Conservation (phyloP, 306 rosid genomes). For the Canavalia gladiata region DNA sequence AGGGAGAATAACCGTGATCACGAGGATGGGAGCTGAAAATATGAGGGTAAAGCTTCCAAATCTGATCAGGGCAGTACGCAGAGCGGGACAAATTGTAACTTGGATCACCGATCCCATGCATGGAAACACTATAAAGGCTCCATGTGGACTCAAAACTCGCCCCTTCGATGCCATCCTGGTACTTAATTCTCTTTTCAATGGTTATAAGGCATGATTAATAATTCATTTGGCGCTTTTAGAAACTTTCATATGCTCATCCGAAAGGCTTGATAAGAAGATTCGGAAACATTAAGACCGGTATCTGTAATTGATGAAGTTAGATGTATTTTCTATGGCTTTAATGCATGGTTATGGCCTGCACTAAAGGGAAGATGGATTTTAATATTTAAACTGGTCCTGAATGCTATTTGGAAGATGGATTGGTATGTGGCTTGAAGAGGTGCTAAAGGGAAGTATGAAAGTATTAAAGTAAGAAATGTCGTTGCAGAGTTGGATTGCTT, state of each 20-base stretch:
- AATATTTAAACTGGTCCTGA: background rate
- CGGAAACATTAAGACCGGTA: background rate
- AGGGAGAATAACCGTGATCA: conserved; percentile 80
- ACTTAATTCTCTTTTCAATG: conserved; percentile 19
- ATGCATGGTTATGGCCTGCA: background rate
- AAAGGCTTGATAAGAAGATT: too few species aligned
- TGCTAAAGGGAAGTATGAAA: background rate
- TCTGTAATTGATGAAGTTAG: background rate
- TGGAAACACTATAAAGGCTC: conserved; percentile 90
- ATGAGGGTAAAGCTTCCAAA: conserved; percentile 88
- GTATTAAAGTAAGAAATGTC: conserved; percentile 6
- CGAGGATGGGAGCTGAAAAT: conserved; percentile 96
- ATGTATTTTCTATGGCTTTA: background rate
- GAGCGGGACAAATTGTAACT: conserved; percentile 80
- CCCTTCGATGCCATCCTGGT: conserved; percentile 86
- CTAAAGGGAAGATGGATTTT: background rate
- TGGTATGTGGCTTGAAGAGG: background rate
- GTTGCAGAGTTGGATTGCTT: conserved; percentile 4
- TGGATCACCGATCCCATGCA: conserved; percentile 97
- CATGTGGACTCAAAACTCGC: conserved; percentile 91
- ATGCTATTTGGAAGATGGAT: background rate
- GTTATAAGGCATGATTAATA: background rate
- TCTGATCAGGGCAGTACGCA: conserved; percentile 79
- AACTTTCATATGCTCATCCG: background rate
- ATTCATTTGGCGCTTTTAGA: background rate